Percentiles rank a stretch among this genome's conserved stretches.
Evolutionary conservation across 2,329 filamentous ascomycete genomes (phyloP).

Genomic region (Lasiodiplodia sp.): DNA sequence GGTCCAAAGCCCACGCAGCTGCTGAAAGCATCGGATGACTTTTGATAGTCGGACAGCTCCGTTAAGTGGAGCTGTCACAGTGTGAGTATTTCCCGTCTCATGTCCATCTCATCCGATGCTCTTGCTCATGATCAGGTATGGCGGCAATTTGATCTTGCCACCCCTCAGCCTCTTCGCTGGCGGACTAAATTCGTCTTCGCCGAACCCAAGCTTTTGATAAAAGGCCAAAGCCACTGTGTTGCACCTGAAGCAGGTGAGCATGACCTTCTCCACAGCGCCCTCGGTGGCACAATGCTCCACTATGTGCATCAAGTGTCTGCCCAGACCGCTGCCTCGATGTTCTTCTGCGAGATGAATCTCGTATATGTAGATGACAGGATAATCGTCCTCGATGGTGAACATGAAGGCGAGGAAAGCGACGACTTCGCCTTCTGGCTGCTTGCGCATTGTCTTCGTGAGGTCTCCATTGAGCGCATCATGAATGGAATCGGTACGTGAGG

Average conservation of each 20-base stretch:
- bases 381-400: slow-evolving; percentile 69
- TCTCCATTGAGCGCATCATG: neutral
- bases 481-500: neutral
- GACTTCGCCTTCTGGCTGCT: slow-evolving; percentile 25
- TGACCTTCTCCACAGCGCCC: slow-evolving; percentile 68
- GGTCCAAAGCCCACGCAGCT: neutral
- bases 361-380: slow-evolving; percentile 77
- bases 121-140: slow-evolving; percentile 64
- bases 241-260: slow-evolving; percentile 75
- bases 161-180: slow-evolving; percentile 56
- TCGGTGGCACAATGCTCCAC: slow-evolving; percentile 62
- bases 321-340: slow-evolving; percentile 69
- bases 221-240: slow-evolving; percentile 66
- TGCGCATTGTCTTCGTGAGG: neutral
- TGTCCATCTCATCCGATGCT: slow-evolving; percentile 18
- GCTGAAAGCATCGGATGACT: neutral
- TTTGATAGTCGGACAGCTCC: neutral
- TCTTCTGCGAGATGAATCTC: slow-evolving; percentile 72
- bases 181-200: slow-evolving; percentile 61
- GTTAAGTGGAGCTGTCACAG: too few relatives aligned
- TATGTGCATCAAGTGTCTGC: slow-evolving; percentile 64
- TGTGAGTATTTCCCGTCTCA: too few relatives aligned
- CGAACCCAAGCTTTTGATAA: slow-evolving; percentile 67
- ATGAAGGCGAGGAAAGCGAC: slow-evolving; percentile 67
- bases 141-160: slow-evolving; percentile 56